Conservation (phyloP, 257 asterid genomes). For the Solanum etuberosum region DNA sequence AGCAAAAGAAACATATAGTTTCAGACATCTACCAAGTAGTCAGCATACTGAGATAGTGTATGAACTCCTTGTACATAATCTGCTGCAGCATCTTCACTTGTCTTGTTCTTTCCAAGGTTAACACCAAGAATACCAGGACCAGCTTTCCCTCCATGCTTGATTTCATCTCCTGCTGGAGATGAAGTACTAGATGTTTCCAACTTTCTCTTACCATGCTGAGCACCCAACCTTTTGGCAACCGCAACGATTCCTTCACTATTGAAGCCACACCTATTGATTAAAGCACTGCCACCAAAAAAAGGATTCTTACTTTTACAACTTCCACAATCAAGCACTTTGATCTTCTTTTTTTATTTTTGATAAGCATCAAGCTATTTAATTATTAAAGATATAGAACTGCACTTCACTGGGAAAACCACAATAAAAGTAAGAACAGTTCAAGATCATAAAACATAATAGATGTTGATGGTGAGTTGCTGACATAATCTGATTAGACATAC, state of each 20-base stretch:
- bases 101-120: slow-evolving; percentile 93
- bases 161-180: slow-evolving; percentile 63
- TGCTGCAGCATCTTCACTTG: slow-evolving; percentile 90
- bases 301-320: background rate
- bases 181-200: slow-evolving; percentile 70
- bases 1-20: background rate
- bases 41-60: slow-evolving; percentile 95
- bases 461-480: background rate
- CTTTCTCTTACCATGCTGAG: slow-evolving; percentile 97
- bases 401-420: background rate
- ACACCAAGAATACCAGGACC: slow-evolving; percentile 99
- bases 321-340: background rate
- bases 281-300: slow-evolving; percentile 51
- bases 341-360: background rate
- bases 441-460: background rate
- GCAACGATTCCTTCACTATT: slow-evolving; percentile 97
- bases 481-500: background rate
- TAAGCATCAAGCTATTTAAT: background rate
- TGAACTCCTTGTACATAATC: slow-evolving; percentile 99
- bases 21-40: slow-evolving; percentile 62
- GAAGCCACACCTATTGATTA: slow-evolving; percentile 95
- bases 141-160: slow-evolving; percentile 85
- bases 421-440: background rate
- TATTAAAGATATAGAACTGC: background rate
- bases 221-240: slow-evolving; percentile 90